These are phyloP conservation scores for Suhomyces maxii DNA, from an alignment of 1,139 yeast genomes.

Conservation along the genomic window DNA sequence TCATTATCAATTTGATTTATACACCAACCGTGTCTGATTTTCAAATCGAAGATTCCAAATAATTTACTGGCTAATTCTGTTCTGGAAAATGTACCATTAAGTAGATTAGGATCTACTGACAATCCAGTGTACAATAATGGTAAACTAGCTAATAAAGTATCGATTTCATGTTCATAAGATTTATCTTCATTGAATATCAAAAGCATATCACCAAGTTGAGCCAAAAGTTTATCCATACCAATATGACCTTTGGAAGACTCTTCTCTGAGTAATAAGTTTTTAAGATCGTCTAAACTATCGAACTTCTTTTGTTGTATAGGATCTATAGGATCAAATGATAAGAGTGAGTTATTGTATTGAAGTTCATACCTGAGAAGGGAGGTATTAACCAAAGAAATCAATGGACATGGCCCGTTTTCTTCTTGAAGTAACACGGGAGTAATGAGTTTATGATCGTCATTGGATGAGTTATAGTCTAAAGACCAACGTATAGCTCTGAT, in stretches of 20 bases:
- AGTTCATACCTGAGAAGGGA: slow-evolving; percentile 51
- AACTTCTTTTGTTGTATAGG: slow-evolving; percentile 13
- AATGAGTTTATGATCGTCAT: slow-evolving; percentile 29
- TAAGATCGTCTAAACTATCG: slow-evolving; percentile 20
- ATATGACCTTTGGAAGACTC: slow-evolving; percentile 22
- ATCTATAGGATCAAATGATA: slow-evolving; percentile 12
- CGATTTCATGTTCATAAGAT: slow-evolving; percentile 24
- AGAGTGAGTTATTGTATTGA: slow-evolving; percentile 11
- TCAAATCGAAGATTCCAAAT: slow-evolving; percentile 40
- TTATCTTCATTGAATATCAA: slow-evolving; percentile 25
- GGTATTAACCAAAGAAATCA: slow-evolving; percentile 78
- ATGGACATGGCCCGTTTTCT: slow-evolving; percentile 85
- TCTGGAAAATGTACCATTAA: slow-evolving; percentile 58
- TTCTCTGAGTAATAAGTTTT: slow-evolving; percentile 24
- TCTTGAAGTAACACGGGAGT: slow-evolving; percentile 77
- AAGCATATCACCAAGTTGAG: slow-evolving; percentile 48
- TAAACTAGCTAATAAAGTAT: slow-evolving; percentile 46
- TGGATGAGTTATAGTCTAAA: slow-evolving; percentile 17
- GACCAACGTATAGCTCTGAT: slow-evolving; percentile 22
- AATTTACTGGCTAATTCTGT: slow-evolving; percentile 35
- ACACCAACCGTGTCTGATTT: slow-evolving; percentile 55
- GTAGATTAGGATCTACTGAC: slow-evolving; percentile 67
- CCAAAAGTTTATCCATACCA: slow-evolving; percentile 35
- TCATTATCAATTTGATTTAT: slow-evolving; percentile 27
- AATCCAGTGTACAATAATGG: slow-evolving; percentile 75